A percentile compares a stretch with the other conserved stretches of the same genome.
Conservation (phyloP, 257 asterid species). For the Solanum pinnatisectum region DNA sequence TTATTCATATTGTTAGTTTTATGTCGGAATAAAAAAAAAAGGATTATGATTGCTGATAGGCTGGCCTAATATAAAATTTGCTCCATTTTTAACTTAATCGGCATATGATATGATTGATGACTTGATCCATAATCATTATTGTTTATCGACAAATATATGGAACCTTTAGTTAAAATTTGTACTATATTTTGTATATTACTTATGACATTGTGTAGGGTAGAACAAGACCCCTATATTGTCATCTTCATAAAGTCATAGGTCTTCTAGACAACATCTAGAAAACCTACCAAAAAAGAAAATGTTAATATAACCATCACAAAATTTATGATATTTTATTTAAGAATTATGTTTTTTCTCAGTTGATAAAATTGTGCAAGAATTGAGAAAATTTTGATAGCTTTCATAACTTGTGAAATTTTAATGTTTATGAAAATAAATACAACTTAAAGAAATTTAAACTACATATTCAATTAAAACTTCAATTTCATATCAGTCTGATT, state of each 20-base stretch:
- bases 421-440: too few relatives aligned
- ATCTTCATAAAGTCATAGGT: background rate
- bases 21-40: background rate
- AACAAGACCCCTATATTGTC: background rate
- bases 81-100: rapidly evolving
- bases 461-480: too few relatives aligned
- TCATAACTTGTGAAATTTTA: rapidly evolving
- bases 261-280: background rate
- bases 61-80: background rate
- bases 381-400: too few relatives aligned
- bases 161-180: background rate
- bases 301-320: background rate
- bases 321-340: too few relatives aligned
- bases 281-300: background rate
- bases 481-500: too few relatives aligned
- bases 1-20: background rate
- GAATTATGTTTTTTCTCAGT: background rate
- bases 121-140: background rate
- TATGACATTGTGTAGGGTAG: background rate
- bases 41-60: background rate
- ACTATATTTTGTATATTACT: background rate
- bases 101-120: background rate
- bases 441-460: too few relatives aligned
- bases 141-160: background rate
- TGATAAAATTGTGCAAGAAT: too few relatives aligned